phyloP scores from a whole-genome alignment of 2,329 filamentous ascomycete genomes.

The Dothidotthia symphoricarpi region DNA sequence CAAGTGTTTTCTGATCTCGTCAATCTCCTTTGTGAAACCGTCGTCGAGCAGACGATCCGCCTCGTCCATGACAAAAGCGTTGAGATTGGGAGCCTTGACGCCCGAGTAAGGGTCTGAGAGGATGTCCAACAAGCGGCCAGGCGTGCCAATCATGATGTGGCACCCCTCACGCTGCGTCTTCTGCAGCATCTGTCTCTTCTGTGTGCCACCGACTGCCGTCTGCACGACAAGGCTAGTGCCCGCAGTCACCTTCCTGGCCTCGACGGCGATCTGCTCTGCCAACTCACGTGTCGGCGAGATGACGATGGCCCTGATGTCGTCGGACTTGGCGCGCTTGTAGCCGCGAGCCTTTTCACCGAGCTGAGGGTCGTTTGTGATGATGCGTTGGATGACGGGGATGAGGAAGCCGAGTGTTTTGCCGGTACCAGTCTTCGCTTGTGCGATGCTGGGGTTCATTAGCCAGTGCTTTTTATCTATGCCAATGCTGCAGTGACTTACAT shows the following conservation, averaged over 20 bases:
- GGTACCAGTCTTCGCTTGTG: conserved; percentile 94
- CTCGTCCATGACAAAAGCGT: conserved; percentile 63
- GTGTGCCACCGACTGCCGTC: conserved; percentile 88
- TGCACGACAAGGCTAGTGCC: conserved; percentile 68
- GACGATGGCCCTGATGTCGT: conserved; percentile 59
- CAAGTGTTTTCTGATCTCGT: conserved; percentile 52
- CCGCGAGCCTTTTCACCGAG: conserved; percentile 53
- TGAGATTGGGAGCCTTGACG: conserved; percentile 62
- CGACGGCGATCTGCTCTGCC: conserved; percentile 64
- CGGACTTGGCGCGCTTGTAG: conserved; percentile 44
- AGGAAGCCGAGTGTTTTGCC: conserved; percentile 96
- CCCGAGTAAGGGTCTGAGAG: conserved; percentile 63
- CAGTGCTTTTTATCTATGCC: neutral
- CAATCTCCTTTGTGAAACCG: conserved; percentile 51
- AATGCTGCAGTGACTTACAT: conserved; percentile 58
- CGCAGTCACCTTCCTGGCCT: conserved; percentile 67
- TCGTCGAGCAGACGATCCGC: conserved; percentile 66
- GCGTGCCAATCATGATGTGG: conserved; percentile 86
- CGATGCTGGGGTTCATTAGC: conserved; percentile 51
- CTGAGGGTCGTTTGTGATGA: conserved; percentile 63
- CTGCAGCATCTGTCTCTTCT: conserved; percentile 66
- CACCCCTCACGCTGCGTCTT: conserved; percentile 73
- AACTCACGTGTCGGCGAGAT: conserved; percentile 64
- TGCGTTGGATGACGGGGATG: conserved; percentile 77
- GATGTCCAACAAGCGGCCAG: conserved; percentile 81